Evolutionary conservation across 2,329 filamentous ascomycete species (phyloP).

Genomic region (Blastomyces emzantsi): DNA sequence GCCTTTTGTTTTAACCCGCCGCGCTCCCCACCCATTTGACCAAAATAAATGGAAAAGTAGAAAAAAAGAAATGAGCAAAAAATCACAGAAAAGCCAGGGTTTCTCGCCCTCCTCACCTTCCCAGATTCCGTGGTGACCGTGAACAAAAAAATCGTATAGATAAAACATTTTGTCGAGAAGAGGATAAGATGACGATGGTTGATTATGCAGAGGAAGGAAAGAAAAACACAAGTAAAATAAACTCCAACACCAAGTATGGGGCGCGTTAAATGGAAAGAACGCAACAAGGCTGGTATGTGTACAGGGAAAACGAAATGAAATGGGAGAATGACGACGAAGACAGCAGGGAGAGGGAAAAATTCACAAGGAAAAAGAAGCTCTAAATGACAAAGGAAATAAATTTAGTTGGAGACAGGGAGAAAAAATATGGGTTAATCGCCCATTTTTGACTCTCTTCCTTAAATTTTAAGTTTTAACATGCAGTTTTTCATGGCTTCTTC

Average conservation of each 20-base stretch:
- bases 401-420: constrained; percentile 6
- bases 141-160: background rate
- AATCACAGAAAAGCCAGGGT: background rate
- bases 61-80: background rate
- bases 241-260: constrained; percentile 18
- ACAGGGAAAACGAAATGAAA: constrained; percentile 21
- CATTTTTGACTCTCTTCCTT: background rate
- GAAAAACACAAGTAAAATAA: constrained; percentile 9
- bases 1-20: background rate
- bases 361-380: constrained; percentile 17
- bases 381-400: constrained; percentile 19
- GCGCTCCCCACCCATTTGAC: background rate
- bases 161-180: constrained; percentile 1
- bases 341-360: constrained; percentile 11
- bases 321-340: constrained; percentile 12
- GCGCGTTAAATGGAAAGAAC: constrained; percentile 15
- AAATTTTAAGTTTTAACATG: constrained; percentile 10
- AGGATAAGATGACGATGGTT: background rate
- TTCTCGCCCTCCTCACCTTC: background rate
- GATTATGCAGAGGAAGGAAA: background rate
- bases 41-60: background rate
- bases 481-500: constrained; percentile 55
- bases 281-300: constrained; percentile 18
- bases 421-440: background rate
- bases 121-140: background rate